These are phyloP conservation scores for Symbiodinium natans DNA, from an alignment of 73 alveolate genomes.

Conservation along the genomic window DNA sequence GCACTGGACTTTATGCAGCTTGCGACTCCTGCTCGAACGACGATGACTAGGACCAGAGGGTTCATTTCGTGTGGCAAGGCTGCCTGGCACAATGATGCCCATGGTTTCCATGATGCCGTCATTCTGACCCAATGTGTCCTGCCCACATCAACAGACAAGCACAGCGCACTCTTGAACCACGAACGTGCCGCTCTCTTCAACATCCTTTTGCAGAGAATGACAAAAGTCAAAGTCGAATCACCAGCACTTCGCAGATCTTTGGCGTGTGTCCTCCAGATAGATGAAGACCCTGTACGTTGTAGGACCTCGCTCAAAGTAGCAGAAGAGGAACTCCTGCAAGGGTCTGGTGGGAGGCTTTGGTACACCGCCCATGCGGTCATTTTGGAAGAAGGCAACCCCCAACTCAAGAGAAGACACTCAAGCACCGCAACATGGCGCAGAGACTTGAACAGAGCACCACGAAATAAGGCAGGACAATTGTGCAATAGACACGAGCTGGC, in stretches of 20 bases:
- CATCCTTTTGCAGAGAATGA: no score
- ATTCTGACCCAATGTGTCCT: conserved; percentile 37
- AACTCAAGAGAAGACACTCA: not conserved
- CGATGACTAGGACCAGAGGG: not conserved
- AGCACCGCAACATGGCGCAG: not conserved
- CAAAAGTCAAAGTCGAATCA: no score
- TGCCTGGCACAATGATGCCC: conserved; percentile 86
- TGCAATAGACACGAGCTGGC: no score
- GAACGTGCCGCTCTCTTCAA: not conserved
- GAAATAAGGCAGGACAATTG: no score
- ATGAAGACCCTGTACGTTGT: conserved; percentile 40
- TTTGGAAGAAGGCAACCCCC: not conserved
- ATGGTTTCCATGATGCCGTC: conserved; percentile 64
- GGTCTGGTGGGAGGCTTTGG: no score
- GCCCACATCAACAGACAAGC: not conserved
- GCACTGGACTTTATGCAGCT: no score
- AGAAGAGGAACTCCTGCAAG: conserved; percentile 73
- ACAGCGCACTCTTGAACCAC: not conserved
- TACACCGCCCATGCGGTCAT: no score
- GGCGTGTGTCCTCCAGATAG: conserved; percentile 42
- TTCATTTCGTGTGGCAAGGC: not conserved
- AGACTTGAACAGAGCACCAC: no score
- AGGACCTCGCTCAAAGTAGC: conserved; percentile 86
- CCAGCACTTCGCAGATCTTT: no score
- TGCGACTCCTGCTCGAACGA: no score